Evolutionary conservation across 495 filamentous ascomycete genomes (phyloP).

Genomic region (Lichenothelia convexa): DNA sequence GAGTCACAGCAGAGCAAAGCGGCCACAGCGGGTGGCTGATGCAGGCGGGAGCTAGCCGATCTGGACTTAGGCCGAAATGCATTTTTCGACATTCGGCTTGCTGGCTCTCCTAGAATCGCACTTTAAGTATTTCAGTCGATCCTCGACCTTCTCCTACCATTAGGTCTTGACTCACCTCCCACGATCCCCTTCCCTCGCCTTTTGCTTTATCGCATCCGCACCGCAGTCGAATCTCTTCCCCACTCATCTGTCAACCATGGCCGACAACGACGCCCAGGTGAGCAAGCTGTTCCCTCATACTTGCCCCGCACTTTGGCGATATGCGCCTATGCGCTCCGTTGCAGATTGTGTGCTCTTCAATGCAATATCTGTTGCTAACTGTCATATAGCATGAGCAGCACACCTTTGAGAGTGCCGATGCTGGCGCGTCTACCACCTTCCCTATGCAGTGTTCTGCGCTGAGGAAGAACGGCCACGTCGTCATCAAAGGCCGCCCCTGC

Average conservation of each 20-base stretch:
- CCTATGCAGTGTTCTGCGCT: conserved; percentile 99
- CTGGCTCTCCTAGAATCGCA: too few relatives aligned
- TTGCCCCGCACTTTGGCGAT: too few relatives aligned
- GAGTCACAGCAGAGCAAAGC: too few relatives aligned
- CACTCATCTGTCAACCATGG: conserved; percentile 30
- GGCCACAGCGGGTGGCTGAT: too few relatives aligned
- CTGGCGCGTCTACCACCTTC: conserved; percentile 82
- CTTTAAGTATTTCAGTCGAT: too few relatives aligned
- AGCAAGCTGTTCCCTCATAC: conserved; percentile 13
- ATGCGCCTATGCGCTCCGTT: too few relatives aligned
- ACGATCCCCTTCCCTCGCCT: conserved; percentile 6
- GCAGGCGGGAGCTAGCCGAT: too few relatives aligned
- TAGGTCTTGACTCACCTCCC: background rate
- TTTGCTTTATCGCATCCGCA: conserved; percentile 4
- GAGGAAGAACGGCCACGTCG: conserved; percentile 95
- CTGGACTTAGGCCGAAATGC: too few relatives aligned
- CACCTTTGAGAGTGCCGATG: conserved; percentile 80
- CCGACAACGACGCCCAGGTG: conserved; percentile 43
- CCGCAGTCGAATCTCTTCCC: conserved; percentile 8
- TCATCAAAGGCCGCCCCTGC: conserved; percentile 96
- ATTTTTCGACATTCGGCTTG: too few relatives aligned
- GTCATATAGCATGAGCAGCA: conserved; percentile 58
- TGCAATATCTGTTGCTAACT: conserved; percentile 6
- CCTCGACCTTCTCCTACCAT: background rate
- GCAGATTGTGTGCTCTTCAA: too few relatives aligned